These are phyloP conservation scores for Setaria italica DNA, from an alignment of 202 grass and related monocot genomes.

Conservation along the genomic window DNA sequence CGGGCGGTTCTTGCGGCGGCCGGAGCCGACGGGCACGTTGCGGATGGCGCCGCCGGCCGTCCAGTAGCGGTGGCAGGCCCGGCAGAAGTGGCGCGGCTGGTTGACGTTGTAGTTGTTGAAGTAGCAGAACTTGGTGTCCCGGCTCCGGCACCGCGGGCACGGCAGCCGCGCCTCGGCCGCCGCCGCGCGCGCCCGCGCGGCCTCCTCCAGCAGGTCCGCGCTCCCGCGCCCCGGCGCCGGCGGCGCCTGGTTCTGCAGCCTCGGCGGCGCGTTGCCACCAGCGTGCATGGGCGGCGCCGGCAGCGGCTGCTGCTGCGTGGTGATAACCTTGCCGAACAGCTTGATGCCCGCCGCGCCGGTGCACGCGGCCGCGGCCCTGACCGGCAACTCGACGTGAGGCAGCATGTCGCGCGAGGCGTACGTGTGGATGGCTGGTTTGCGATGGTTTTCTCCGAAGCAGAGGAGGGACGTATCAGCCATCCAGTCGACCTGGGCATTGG, in stretches of 20 bases:
- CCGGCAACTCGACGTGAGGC: conserved; percentile 49
- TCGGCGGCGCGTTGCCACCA: neutral
- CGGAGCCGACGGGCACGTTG: conserved; percentile 72
- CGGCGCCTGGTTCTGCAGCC: neutral
- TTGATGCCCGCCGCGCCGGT: conserved; percentile 56
- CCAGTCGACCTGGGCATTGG: neutral
- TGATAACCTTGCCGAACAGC: conserved; percentile 81
- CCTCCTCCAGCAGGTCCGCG: conserved; percentile 39
- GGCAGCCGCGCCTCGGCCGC: conserved; percentile 56
- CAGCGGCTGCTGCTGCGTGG: neutral
- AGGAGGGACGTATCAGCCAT: neutral
- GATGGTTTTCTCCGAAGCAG: conserved; percentile 5
- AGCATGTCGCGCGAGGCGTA: conserved; percentile 32
- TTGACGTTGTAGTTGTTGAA: conserved; percentile 95
- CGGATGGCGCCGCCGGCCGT: conserved; percentile 75
- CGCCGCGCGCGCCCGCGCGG: conserved; percentile 42
- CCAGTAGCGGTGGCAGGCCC: conserved; percentile 82
- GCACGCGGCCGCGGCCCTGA: neutral
- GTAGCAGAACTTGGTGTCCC: conserved; percentile 92
- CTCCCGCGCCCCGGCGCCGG: conserved; percentile 21
- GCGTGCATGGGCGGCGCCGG: neutral
- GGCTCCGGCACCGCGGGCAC: conserved; percentile 80
- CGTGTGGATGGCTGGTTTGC: neutral
- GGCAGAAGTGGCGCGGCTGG: conserved; percentile 88
- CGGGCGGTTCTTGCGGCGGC: conserved; percentile 60